phyloP scores from a whole-genome alignment of 306 rosid genomes.

The Fragaria ananassa region DNA sequence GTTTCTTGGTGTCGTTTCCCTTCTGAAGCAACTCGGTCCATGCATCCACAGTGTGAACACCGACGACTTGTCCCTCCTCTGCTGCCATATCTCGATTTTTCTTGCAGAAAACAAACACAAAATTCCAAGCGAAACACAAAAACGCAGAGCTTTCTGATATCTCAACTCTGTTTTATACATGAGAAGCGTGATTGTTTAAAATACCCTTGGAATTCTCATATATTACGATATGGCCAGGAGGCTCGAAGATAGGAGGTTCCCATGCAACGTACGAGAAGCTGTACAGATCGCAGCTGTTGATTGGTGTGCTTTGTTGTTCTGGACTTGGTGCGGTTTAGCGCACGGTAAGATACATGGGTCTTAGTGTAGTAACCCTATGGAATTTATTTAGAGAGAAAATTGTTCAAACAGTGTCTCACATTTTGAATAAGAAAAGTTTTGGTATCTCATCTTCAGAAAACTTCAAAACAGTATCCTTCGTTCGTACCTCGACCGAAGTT shows the following conservation, averaged over 20 bases:
- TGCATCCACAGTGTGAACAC: constrained; percentile 59
- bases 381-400: no score
- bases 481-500: no score
- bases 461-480: no score
- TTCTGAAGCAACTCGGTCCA: constrained; percentile 59
- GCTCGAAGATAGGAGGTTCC: not conserved
- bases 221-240: constrained; percentile 41
- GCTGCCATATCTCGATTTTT: constrained; percentile 34
- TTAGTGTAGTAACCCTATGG: not conserved
- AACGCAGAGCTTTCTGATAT: not conserved
- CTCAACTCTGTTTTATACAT: constrained; percentile 17
- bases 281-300: not conserved
- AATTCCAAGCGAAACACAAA: not conserved
- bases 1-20: constrained; percentile 61
- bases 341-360: not conserved
- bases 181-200: not conserved
- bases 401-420: no score
- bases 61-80: constrained; percentile 69
- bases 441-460: no score
- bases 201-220: not conserved
- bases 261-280: constrained; percentile 21
- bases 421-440: no score
- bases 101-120: constrained; percentile 5
- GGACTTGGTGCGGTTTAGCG: not conserved
- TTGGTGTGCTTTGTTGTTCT: not conserved